Evolutionary conservation across 352 stramenopile genomes (phyloP).

Genomic region (Phytophthora tubulina): DNA sequence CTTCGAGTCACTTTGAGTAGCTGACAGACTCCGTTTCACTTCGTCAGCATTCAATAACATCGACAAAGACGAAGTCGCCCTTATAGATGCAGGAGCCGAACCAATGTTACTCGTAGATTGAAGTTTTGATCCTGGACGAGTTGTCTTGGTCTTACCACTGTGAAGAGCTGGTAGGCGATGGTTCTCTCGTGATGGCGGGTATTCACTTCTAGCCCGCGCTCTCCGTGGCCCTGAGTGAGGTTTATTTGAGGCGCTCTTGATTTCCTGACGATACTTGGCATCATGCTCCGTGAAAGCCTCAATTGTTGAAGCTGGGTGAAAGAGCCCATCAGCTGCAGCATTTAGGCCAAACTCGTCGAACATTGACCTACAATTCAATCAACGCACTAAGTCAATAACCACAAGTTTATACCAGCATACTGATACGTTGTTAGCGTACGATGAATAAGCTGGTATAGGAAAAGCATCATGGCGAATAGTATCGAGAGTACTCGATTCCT

Average conservation of each 20-base stretch:
- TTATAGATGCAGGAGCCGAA: constrained; percentile 30
- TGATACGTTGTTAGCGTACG: constrained; percentile 15
- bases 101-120: constrained; percentile 21
- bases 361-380: constrained; percentile 42
- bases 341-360: constrained; percentile 71
- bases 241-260: constrained; percentile 15
- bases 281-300: constrained; percentile 85
- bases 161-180: constrained; percentile 43
- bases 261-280: constrained; percentile 59
- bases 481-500: constrained; percentile 32
- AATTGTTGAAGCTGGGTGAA: constrained; percentile 80
- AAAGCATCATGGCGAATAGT: constrained; percentile 27
- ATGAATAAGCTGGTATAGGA: constrained; percentile 5
- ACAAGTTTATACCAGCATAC: neutral
- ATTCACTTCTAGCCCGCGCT: constrained; percentile 40
- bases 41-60: constrained; percentile 10
- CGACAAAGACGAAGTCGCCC: constrained; percentile 26
- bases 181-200: constrained; percentile 47
- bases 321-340: constrained; percentile 75
- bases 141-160: constrained; percentile 40
- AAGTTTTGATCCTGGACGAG: constrained; percentile 40
- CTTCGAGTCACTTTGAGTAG: constrained; percentile 69
- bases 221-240: constrained; percentile 10
- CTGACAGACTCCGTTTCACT: constrained; percentile 29
- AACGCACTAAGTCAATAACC: neutral